Conservation (phyloP, 208 protist species). For the Perkinsela sp. region DNA sequence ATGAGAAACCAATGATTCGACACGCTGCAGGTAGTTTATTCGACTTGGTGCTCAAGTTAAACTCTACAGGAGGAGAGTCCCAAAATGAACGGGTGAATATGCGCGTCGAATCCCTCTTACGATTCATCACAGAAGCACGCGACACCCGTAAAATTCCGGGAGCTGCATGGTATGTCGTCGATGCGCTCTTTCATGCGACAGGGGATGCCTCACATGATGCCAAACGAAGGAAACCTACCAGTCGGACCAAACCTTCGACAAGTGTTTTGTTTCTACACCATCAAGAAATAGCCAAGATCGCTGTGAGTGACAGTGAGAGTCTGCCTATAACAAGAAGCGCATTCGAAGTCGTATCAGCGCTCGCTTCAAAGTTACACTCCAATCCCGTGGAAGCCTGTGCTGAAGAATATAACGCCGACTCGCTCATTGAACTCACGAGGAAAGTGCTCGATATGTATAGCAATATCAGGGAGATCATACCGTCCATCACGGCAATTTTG, state of each 20-base stretch:
- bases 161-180: background rate
- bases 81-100: background rate
- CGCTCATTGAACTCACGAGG: background rate
- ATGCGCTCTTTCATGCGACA: background rate
- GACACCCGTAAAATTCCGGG: background rate
- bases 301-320: too few species aligned
- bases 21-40: constrained; percentile 38
- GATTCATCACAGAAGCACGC: background rate
- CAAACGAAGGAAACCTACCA: background rate
- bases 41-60: background rate
- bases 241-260: background rate
- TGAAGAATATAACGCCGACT: background rate
- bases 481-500: background rate
- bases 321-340: background rate
- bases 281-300: background rate
- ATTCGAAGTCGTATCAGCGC: background rate
- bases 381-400: background rate
- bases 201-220: background rate
- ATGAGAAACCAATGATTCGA: constrained; percentile 50
- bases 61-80: background rate
- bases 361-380: background rate
- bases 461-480: background rate
- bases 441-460: background rate
- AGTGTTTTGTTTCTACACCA: background rate
- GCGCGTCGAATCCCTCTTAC: background rate